Evolutionary conservation across 1,284 basidiomycete species (phyloP).

Genomic region (Heterobasidion annosum): DNA sequence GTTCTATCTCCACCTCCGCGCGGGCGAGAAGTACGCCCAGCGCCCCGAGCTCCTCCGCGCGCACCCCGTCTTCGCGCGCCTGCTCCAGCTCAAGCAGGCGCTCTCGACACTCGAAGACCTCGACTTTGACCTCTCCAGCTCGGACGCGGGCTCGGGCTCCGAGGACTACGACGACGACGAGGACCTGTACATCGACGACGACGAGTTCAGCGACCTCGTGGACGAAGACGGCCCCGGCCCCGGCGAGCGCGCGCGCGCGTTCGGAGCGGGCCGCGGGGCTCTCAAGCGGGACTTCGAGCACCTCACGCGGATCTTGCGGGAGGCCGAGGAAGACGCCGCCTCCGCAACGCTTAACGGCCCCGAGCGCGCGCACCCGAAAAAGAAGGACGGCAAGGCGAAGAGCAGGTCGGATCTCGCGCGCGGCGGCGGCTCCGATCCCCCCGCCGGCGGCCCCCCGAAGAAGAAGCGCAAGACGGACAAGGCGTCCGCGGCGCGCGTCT

Average conservation of each 20-base stretch:
- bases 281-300: conserved; percentile 39
- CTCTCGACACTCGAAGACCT: conserved; percentile 78
- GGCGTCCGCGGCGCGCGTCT: conserved; percentile 28
- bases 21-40: conserved; percentile 52
- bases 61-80: conserved; percentile 76
- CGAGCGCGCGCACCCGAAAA: conserved; percentile 4
- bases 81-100: conserved; percentile 81
- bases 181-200: conserved; percentile 16
- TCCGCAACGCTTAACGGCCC: background rate
- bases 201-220: conserved; percentile 9
- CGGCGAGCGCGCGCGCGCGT: conserved; percentile 12
- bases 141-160: conserved; percentile 29
- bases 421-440: background rate
- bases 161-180: conserved; percentile 21
- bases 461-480: conserved; percentile 31
- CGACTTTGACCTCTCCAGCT: conserved; percentile 55
- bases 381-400: conserved; percentile 20
- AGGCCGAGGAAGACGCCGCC: conserved; percentile 25
- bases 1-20: conserved; percentile 86
- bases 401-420: background rate
- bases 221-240: conserved; percentile 7
- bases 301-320: conserved; percentile 44
- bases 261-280: background rate
- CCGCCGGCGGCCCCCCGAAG: conserved; percentile 16
- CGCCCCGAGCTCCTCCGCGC: conserved; percentile 57